Base-by-base conservation (phyloP, 2,329 filamentous ascomycete species). In the Colletotrichum sp. region DNA sequence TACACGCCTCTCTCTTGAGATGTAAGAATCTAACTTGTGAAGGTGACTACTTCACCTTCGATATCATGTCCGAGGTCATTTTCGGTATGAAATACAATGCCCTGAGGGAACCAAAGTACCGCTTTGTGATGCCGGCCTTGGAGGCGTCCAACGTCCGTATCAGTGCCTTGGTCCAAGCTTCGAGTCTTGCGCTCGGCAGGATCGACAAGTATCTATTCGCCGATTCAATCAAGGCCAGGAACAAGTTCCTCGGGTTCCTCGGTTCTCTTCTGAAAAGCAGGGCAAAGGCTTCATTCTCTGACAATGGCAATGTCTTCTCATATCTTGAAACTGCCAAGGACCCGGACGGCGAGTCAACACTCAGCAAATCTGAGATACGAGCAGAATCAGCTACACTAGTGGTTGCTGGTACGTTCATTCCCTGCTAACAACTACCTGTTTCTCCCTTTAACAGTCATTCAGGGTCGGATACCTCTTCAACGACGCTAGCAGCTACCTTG, bases 241-340 rank as follows among this genome's bases (percentile, higher is more conserved):
- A 72, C 8, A 24, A 21, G 4, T 72, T 72, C 4, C 69, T 72
- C 2, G 57, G 31, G 18, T 47, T 76, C 4, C 76, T 76, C 16
- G 59, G 57, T 4, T 70, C 61, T 13, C 55, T 79, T 2, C 73
- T 78, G 24, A 71, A 62, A 12, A 71, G n/a, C 31, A 29, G 67
- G 68, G 72, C n/a, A 27, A 74, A 36, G 62, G 76, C 15, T 21
- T 69, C 43, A 16, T 75, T 76, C 31, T 57, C 83, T 51, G 80
- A 81, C 47, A 85, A 85, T 66, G 86, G 83, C 72, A 86, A 88
- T 67, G 86, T 87, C 76, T 87, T 88, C 77, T 84, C 86, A 69
- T 86, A 86, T 72, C 79, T 88, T 27, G 79, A 87, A 83, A 86
- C 70, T 84, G 84, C 43, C 84, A 84, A 68, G 85, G 83, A 86